Evolutionary conservation across 106 monocot species (phyloP), one percentile per base, ranked within the genome.

Genomic region (Dendrobium chrysotoxum): DNA sequence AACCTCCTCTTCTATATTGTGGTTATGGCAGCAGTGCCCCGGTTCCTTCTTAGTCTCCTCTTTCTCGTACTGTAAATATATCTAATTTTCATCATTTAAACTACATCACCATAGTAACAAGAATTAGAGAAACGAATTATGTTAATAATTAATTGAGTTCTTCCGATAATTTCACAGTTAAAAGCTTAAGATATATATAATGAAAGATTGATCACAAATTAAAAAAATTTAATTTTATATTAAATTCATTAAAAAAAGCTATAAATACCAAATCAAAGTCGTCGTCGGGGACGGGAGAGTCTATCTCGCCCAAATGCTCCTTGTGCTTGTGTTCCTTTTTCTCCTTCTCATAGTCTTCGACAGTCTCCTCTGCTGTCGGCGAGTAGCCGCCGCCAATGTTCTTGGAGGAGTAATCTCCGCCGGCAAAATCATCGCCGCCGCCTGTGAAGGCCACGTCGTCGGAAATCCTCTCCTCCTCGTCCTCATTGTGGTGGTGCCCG

Each of bases 281-380:
- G 16, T 91, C 88, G 46, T 88, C 91, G 20, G 89, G 85, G 75
- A 84, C 35, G 35, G 35, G 0, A 38, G 89, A 80, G 35, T 81
- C 87, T 77, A 87, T 58, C 84, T 85, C 88, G 28, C 93, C 87
- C 25, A 79, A 11, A 38, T 87, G 88, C 79, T 93, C 91, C 54
- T 78, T 85, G 46, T 84, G 72, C 85, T 89, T 91, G 77, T 88
- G 88, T 17, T 93, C 79, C 83, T 85, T 90, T 85, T 85, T 86
- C 57, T 90, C 79, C 83, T 86, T 81, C 68, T 82, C 80, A 71
- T 87, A 80, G 10, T 68, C 21, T 65, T 65, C 64, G 7, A 21
- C 64, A 21, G 7, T 65, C 26, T 65, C 64, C 64, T 65, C 64
- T 5, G 23, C 10, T 10, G 64, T 65, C 23, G 4, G 25, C 64